These are phyloP conservation scores for Yamadazyma epiphylla DNA, from an alignment of 1,139 yeast species.

Conservation along the genomic window DNA sequence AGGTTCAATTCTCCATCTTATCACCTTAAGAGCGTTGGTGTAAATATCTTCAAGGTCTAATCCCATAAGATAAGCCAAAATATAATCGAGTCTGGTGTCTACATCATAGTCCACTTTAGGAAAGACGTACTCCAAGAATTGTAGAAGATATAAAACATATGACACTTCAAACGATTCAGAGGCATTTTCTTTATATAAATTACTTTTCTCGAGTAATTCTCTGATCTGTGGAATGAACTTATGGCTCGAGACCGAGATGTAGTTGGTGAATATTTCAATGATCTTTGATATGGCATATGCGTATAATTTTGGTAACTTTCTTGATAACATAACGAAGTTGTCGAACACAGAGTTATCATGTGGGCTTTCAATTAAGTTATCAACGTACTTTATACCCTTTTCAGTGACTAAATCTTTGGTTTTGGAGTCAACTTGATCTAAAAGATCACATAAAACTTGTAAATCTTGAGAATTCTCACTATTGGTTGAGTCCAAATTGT, in stretches of 20 bases:
- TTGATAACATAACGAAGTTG: constrained; percentile 14
- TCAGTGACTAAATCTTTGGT: constrained; percentile 17
- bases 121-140: constrained; percentile 10
- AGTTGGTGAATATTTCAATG: constrained; percentile 10
- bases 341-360: constrained; percentile 10
- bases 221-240: constrained; percentile 20
- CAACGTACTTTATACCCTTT: constrained; percentile 18
- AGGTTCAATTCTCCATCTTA: constrained; percentile 47
- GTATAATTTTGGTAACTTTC: constrained; percentile 18
- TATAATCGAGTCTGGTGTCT: constrained; percentile 8
- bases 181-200: neutral
- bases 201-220: constrained; percentile 3
- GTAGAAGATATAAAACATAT: constrained; percentile 9
- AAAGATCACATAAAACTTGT: constrained; percentile 31
- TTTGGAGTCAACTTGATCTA: constrained; percentile 22
- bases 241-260: constrained; percentile 13
- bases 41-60: constrained; percentile 28
- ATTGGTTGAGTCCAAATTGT: constrained; percentile 12
- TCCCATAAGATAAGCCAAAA: constrained; percentile 10
- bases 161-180: constrained; percentile 5
- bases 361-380: constrained; percentile 5
- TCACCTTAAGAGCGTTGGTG: constrained; percentile 27
- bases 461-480: constrained; percentile 13
- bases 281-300: constrained; percentile 14
- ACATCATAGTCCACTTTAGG: constrained; percentile 1